These are phyloP conservation scores for Suillus variegatus DNA, from an alignment of 768 basidiomycete species.

Conservation along the genomic window DNA sequence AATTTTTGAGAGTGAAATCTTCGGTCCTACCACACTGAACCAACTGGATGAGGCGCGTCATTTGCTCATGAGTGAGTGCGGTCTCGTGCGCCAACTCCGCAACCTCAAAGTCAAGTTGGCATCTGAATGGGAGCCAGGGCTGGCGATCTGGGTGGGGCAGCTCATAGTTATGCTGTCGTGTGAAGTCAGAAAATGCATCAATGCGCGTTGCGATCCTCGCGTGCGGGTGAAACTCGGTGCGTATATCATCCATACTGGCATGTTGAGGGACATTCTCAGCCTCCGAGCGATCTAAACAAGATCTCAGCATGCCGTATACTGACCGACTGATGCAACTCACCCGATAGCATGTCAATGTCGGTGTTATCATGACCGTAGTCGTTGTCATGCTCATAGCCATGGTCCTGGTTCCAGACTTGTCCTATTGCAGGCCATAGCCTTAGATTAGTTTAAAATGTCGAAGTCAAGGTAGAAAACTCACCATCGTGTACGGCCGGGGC, in stretches of 20 bases:
- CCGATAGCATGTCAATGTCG: too few relatives aligned
- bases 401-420: too few relatives aligned
- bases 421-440: too few relatives aligned
- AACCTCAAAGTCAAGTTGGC: slow-evolving; percentile 32
- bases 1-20: slow-evolving; percentile 20
- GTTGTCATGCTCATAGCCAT: too few relatives aligned
- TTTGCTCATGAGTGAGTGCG: slow-evolving; percentile 20
- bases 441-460: too few relatives aligned
- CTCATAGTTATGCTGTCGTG: not conserved
- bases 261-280: not conserved
- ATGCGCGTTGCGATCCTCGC: slow-evolving; percentile 9
- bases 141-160: slow-evolving; percentile 8
- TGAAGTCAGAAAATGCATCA: slow-evolving; percentile 20
- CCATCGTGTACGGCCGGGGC: not conserved
- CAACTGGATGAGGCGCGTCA: slow-evolving; percentile 21
- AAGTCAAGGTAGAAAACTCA: too few relatives aligned
- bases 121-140: slow-evolving; percentile 34
- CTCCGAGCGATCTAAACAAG: not conserved
- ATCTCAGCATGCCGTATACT: not conserved
- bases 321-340: not conserved
- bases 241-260: slow-evolving; percentile 21
- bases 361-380: too few relatives aligned
- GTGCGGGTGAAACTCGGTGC: slow-evolving; percentile 24
- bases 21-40: slow-evolving; percentile 11
- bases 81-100: slow-evolving; percentile 25